A percentile compares a stretch with the other conserved stretches of the same genome.
Conservation (phyloP, 1,139 yeast genomes). For the Lodderomyces pseudojiufengensis region DNA sequence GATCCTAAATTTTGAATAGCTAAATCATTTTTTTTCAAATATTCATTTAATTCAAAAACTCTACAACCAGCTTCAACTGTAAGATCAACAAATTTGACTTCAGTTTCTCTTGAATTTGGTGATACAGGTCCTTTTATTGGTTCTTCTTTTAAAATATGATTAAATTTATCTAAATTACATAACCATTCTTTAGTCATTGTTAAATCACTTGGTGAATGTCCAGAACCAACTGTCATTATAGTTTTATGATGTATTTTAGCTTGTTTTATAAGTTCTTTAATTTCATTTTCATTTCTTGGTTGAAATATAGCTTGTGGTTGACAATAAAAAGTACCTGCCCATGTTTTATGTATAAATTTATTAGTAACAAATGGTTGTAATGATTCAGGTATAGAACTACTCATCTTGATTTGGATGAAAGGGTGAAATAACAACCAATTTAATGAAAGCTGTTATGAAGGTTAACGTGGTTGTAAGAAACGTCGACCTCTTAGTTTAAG, state of each 20-base stretch:
- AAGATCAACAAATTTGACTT: constrained; percentile 76
- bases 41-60: constrained; percentile 70
- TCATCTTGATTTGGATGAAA: background rate
- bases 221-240: constrained; percentile 85
- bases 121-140: constrained; percentile 36
- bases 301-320: constrained; percentile 75
- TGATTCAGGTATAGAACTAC: constrained; percentile 24
- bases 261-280: constrained; percentile 56
- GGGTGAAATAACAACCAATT: no score
- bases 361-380: constrained; percentile 34
- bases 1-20: constrained; percentile 93
- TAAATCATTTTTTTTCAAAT: constrained; percentile 57
- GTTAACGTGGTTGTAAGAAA: no score
- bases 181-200: constrained; percentile 90
- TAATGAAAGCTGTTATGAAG: no score
- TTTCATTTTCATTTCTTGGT: constrained; percentile 64
- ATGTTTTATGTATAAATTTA: constrained; percentile 56
- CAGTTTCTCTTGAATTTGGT: constrained; percentile 22
- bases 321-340: constrained; percentile 90
- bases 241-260: constrained; percentile 64
- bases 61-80: constrained; percentile 92
- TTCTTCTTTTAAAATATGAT: constrained; percentile 45
- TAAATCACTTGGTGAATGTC: constrained; percentile 91
- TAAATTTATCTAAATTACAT: constrained; percentile 76
- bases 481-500: no score